Evolutionary conservation across 106 monocot genomes (phyloP).

Genomic region (Agapanthus africanus): DNA sequence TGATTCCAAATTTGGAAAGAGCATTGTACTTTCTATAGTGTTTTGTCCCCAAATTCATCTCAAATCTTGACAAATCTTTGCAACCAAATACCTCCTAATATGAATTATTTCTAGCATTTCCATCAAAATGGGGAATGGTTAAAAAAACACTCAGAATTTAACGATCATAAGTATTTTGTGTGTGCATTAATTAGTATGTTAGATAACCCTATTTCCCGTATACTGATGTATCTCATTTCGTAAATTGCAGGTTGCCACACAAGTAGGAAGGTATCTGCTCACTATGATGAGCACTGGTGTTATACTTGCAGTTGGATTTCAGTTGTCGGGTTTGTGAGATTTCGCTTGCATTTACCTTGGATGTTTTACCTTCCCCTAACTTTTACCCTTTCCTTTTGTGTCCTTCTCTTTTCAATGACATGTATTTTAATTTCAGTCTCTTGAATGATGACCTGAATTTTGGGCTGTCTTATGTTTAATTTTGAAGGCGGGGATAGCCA

Average conservation of each 20-base stretch:
- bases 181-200: background rate
- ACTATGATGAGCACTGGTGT: constrained; percentile 98
- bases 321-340: constrained; percentile 74
- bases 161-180: background rate
- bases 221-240: background rate
- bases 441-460: too few species aligned
- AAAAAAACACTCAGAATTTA: background rate
- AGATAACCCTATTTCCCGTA: background rate
- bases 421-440: too few species aligned
- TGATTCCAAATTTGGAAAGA: too few species aligned
- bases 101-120: background rate
- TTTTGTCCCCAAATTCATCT: too few species aligned
- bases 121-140: background rate
- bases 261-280: constrained; percentile 78
- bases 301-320: constrained; percentile 84
- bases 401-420: too few species aligned
- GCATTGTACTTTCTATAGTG: too few species aligned
- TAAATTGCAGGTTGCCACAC: constrained; percentile 41
- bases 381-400: background rate
- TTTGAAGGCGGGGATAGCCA: constrained; percentile 73
- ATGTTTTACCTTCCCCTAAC: background rate
- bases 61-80: too few species aligned
- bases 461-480: too few species aligned
- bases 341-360: background rate
- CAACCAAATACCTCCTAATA: too few species aligned